phyloP scores from a whole-genome alignment of 2,329 filamentous ascomycete genomes.

The Sporothrix brasiliensis region DNA sequence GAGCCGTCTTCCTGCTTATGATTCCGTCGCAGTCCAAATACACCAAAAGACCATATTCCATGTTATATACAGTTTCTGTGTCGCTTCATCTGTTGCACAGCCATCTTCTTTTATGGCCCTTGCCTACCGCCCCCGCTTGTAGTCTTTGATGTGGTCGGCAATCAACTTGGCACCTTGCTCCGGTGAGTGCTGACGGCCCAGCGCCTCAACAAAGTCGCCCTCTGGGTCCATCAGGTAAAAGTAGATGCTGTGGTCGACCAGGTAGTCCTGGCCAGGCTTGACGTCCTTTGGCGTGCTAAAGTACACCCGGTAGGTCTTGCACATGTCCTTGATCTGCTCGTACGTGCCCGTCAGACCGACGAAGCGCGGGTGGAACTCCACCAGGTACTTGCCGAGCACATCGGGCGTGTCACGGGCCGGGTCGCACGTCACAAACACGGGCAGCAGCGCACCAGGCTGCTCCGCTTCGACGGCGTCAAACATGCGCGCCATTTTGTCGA shows the following conservation, averaged over 20 bases:
- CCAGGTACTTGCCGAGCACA: slow-evolving; percentile 81
- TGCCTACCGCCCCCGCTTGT: slow-evolving; percentile 40
- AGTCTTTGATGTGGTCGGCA: slow-evolving; percentile 76
- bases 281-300: slow-evolving; percentile 90
- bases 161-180: slow-evolving; percentile 84
- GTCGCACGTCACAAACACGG: slow-evolving; percentile 95
- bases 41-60: slow-evolving; percentile 12
- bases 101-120: neutral
- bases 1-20: neutral
- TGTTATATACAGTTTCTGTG: slow-evolving; percentile 2
- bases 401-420: slow-evolving; percentile 85
- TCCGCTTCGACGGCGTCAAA: slow-evolving; percentile 70
- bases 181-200: slow-evolving; percentile 91
- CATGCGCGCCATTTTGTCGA: slow-evolving; percentile 99
- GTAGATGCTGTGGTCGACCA: slow-evolving; percentile 99
- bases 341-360: slow-evolving; percentile 91
- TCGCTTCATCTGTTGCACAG: neutral
- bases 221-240: slow-evolving; percentile 99
- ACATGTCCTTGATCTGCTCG: slow-evolving; percentile 89
- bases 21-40: slow-evolving; percentile 7
- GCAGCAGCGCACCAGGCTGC: slow-evolving; percentile 60
- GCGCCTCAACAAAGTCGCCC: slow-evolving; percentile 95
- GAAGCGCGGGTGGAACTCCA: slow-evolving; percentile 86
- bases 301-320: slow-evolving; percentile 95
- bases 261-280: slow-evolving; percentile 90